phyloP scores from a whole-genome alignment of 768 basidiomycete genomes.

The Suillus fuscotomentosus region DNA sequence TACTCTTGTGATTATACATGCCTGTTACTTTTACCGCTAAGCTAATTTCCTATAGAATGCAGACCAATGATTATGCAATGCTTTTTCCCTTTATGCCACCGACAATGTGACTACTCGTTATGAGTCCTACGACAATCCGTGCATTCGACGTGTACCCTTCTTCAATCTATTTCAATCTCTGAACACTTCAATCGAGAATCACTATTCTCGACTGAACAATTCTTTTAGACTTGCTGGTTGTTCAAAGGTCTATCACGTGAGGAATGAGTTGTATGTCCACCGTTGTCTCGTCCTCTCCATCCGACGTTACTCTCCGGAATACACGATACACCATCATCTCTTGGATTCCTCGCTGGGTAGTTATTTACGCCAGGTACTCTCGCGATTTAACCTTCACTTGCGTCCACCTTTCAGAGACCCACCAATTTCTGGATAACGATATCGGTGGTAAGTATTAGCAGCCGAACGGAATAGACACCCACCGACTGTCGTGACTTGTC shows the following conservation, averaged over 20 bases:
- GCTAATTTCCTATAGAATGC: no score
- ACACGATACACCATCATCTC: no score
- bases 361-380: not conserved
- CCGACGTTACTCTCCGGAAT: no score
- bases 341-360: not conserved
- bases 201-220: no score
- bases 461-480: not conserved
- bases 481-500: not conserved
- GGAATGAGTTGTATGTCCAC: no score
- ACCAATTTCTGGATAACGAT: no score
- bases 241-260: no score
- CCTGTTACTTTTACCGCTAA: not conserved
- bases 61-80: not conserved
- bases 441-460: no score
- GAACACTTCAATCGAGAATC: no score
- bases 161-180: not conserved
- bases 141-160: not conserved
- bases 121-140: not conserved
- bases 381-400: no score
- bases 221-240: no score
- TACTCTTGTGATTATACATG: not conserved
- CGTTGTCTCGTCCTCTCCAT: not conserved
- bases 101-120: not conserved
- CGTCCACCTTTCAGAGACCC: no score
- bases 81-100: not conserved